Base-by-base conservation (phyloP, 805 yeast species). In the Ogataea corticis region DNA sequence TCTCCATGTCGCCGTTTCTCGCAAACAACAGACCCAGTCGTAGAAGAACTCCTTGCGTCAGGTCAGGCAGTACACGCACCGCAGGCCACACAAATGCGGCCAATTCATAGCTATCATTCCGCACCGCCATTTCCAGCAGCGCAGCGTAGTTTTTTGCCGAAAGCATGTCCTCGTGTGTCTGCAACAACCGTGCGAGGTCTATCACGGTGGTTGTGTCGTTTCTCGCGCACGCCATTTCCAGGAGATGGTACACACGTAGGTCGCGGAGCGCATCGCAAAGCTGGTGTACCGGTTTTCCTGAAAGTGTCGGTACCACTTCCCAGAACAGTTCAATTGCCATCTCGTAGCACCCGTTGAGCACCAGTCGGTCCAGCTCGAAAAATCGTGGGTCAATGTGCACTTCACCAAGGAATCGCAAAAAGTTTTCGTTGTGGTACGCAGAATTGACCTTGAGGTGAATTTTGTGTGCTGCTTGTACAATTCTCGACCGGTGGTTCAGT, bases 321-420 rank as follows among this genome's bases (percentile, higher is more conserved):
- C 57, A 51, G 32, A 59, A 57, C 13, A 38, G n/a, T 3, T 32
- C 45, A 1, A 50, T 31, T 2, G 67, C 66, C 38, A 45, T 41
- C 36, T 59, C 63, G 40, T 61, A 60, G 29, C 56, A 51, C 10
- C 49, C 52, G 25, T 45, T 39, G 2, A 42, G 23, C 2, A 63
- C 15, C 6, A 50, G 46, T 18, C 54, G 38, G 7, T 42, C 38
- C 3, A 63, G 46, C 17, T 58, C 59, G 46, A 51, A 59, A 14
- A 45, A 48, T 2, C 47, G 17, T 9, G 35, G 32, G 10, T 54
- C 48, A 13, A 47, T 31, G 3, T 41, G 32, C 25, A 42, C 9
- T 5, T 39, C 23, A 17, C 29, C 27, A 3, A 58, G 42, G 11
- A 44, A 23, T 12, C 34, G 42, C 30, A 41, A 33, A 21, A 56